A percentile compares a stretch with the other conserved stretches of the same genome.
phyloP scores from a whole-genome alignment of 257 asterid genomes.

The Cordia subcordata region DNA sequence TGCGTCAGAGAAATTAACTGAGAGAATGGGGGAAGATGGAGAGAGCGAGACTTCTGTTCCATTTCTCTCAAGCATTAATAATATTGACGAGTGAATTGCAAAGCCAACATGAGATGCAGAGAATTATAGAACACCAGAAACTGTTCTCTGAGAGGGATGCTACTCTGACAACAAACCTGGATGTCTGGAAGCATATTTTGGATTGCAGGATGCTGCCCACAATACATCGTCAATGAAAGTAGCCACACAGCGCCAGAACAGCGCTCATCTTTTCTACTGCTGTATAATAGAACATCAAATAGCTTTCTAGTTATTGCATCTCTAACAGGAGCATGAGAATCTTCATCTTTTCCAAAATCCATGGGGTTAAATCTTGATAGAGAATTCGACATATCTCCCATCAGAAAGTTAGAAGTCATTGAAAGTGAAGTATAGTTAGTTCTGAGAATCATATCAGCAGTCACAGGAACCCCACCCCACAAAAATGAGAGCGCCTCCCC shows the following conservation, averaged over 20 bases:
- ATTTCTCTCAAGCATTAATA: too few species aligned
- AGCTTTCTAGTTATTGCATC: slow-evolving; percentile 82
- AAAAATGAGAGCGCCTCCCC: slow-evolving; percentile 97
- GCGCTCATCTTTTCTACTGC: slow-evolving; percentile 95
- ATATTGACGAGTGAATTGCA: too few species aligned
- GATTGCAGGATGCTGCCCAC: slow-evolving; percentile 72
- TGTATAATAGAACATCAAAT: slow-evolving; percentile 81
- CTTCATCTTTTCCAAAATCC: slow-evolving; percentile 51
- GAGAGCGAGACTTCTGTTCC: too few species aligned
- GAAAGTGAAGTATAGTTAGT: slow-evolving; percentile 92
- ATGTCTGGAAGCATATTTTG: slow-evolving; percentile 95
- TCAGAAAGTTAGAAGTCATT: slow-evolving; percentile 77
- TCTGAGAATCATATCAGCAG: slow-evolving; percentile 71
- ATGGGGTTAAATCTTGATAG: slow-evolving; percentile 30
- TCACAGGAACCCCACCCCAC: slow-evolving; percentile 98
- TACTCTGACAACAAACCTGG: slow-evolving; percentile 55
- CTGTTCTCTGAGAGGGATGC: background rate
- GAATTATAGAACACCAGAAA: background rate
- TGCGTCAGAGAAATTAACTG: too few species aligned
- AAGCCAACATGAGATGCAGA: background rate
- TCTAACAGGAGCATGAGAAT: slow-evolving; percentile 62
- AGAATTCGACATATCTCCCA: slow-evolving; percentile 73
- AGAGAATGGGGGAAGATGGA: too few species aligned
- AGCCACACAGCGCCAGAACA: slow-evolving; percentile 99
- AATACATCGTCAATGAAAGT: slow-evolving; percentile 79